phyloP scores from a whole-genome alignment of 2,329 filamentous ascomycete species.

The Cordyceps cateniannulata region DNA sequence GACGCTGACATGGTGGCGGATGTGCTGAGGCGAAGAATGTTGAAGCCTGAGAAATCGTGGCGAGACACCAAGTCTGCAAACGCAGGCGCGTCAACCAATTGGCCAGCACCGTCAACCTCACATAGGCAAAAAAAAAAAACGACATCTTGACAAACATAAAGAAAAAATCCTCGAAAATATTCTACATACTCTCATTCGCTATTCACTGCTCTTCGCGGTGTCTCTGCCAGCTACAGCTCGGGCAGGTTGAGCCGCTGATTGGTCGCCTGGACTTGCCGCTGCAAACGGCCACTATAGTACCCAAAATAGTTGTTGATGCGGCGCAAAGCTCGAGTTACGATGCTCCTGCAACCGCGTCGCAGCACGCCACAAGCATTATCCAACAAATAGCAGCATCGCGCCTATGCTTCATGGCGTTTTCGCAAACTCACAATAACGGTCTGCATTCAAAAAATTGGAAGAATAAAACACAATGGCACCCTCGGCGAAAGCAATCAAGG shows the following conservation, averaged over 20 bases:
- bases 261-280: background rate
- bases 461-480: conserved; percentile 30
- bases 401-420: background rate
- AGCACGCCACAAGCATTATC: background rate
- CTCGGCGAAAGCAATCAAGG: conserved; percentile 35
- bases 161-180: too few relatives aligned
- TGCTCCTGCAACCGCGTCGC: conserved; percentile 2
- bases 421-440: background rate
- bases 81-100: background rate
- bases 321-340: conserved; percentile 2
- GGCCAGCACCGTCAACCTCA: background rate
- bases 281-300: background rate
- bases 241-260: conserved; percentile 3
- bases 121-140: background rate
- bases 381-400: background rate
- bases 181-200: background rate
- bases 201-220: background rate
- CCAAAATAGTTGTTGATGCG: background rate
- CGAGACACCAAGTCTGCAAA: conserved; percentile 12
- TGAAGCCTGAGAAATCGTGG: background rate
- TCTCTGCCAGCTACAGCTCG: background rate
- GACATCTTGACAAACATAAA: too few relatives aligned
- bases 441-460: background rate
- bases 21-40: conserved; percentile 7
- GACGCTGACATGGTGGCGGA: conserved; percentile 74